phyloP scores from a whole-genome alignment of 2,329 filamentous ascomycete genomes.

The Claviceps purpurea region DNA sequence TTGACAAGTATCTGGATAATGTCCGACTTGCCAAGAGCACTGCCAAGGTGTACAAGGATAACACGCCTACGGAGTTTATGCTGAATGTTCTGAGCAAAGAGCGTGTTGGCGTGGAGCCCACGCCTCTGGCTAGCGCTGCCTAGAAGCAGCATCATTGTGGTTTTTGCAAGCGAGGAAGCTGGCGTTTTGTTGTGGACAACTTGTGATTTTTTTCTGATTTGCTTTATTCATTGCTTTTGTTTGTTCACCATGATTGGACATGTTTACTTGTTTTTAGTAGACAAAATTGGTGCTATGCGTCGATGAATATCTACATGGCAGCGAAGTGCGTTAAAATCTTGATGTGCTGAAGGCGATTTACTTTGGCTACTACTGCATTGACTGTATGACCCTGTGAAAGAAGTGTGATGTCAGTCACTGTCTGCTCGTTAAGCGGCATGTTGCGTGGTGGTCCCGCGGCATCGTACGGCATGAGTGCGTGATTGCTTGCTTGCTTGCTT shows the following conservation, averaged over 20 bases:
- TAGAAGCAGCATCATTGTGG: conserved; percentile 13
- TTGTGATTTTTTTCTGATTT: background rate
- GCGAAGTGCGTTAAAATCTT: no score
- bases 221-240: no score
- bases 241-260: no score
- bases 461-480: no score
- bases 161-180: conserved; percentile 1
- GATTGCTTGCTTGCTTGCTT: no score
- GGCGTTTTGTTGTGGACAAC: conserved; percentile 1
- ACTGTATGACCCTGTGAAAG: no score
- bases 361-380: no score
- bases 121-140: conserved; percentile 38
- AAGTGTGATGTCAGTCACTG: no score
- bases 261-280: background rate
- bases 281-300: background rate
- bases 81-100: conserved; percentile 88
- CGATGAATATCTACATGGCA: background rate
- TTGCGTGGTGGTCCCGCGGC: no score
- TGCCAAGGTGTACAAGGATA: conserved; percentile 69
- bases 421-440: no score
- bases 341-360: no score
- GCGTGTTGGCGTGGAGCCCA: conserved; percentile 74
- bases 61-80: conserved; percentile 73
- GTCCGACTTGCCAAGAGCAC: conserved; percentile 80
- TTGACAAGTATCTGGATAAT: conserved; percentile 89